These are phyloP conservation scores for Marasmius tenuissimus DNA, from an alignment of 1,284 basidiomycete species.

Conservation along the genomic window DNA sequence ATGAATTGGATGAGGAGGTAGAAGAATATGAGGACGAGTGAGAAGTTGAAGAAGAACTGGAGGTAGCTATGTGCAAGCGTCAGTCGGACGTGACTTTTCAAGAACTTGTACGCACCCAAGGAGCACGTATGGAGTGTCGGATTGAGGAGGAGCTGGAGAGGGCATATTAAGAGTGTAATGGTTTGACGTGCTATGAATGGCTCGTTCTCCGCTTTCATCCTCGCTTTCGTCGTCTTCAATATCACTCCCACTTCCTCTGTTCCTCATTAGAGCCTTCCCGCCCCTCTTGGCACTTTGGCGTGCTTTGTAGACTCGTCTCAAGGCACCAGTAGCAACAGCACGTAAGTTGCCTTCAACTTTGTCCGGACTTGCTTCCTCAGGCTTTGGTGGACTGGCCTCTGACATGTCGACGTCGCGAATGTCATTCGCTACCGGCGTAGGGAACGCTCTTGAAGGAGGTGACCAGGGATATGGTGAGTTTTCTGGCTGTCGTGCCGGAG, in stretches of 20 bases:
- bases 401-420: slow-evolving; percentile 70
- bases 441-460: slow-evolving; percentile 64
- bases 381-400: slow-evolving; percentile 61
- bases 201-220: slow-evolving; percentile 43
- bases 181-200: slow-evolving; percentile 62
- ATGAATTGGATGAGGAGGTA: slow-evolving; percentile 87
- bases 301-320: slow-evolving; percentile 67
- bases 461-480: slow-evolving; percentile 56
- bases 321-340: slow-evolving; percentile 63
- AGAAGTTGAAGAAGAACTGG: slow-evolving; percentile 94
- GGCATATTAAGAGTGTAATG: slow-evolving; percentile 82
- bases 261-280: slow-evolving; percentile 26
- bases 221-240: slow-evolving; percentile 38
- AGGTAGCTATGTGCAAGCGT: slow-evolving; percentile 63
- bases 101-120: slow-evolving; percentile 58
- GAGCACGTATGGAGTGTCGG: slow-evolving; percentile 72
- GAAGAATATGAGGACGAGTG: slow-evolving; percentile 81
- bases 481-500: slow-evolving; percentile 47
- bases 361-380: slow-evolving; percentile 25
- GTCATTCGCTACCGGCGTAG: slow-evolving; percentile 43
- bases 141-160: slow-evolving; percentile 49
- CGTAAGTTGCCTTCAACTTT: slow-evolving; percentile 39
- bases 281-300: slow-evolving; percentile 49
- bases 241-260: slow-evolving; percentile 21
- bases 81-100: slow-evolving; percentile 6